A percentile compares a stretch with the other conserved stretches of the same genome.
These are phyloP conservation scores for Chytriomyces hyalinus DNA, from an alignment of 192 early-diverging fungal genomes.

Conservation along the genomic window DNA sequence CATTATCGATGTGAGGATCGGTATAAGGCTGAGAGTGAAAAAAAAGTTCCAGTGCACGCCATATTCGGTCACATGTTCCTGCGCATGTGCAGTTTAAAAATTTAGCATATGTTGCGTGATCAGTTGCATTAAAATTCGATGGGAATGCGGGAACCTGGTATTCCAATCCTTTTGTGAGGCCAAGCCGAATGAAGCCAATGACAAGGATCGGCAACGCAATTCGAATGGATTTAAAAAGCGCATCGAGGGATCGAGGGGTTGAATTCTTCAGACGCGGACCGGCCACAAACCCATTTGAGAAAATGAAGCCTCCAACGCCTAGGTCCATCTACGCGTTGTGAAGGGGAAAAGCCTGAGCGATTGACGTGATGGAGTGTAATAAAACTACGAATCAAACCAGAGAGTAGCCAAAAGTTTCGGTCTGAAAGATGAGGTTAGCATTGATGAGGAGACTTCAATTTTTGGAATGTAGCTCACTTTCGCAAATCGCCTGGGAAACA, in stretches of 20 bases:
- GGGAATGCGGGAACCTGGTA: conserved; percentile 70
- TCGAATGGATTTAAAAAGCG: conserved; percentile 49
- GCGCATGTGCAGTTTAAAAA: conserved; percentile 11
- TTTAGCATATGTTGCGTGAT: background rate
- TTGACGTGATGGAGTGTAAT: too few relatives aligned
- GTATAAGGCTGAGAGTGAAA: conserved; percentile 86
- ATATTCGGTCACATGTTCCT: conserved; percentile 92
- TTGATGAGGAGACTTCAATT: background rate
- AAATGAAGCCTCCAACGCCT: conserved; percentile 92
- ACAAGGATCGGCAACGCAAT: conserved; percentile 71
- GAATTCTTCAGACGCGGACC: conserved; percentile 48
- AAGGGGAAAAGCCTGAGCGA: background rate
- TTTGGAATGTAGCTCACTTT: conserved; percentile 52
- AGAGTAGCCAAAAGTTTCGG: conserved; percentile 87
- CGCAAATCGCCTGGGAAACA: conserved; percentile 87
- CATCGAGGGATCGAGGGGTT: background rate
- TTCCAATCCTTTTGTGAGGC: conserved; percentile 79
- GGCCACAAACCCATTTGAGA: conserved; percentile 85
- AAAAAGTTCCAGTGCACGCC: conserved; percentile 99
- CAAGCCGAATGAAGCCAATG: conserved; percentile 74
- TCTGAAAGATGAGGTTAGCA: conserved; percentile 28
- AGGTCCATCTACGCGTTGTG: conserved; percentile 79
- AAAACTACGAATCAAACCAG: conserved; percentile 54
- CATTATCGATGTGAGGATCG: conserved; percentile 74
- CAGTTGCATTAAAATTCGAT: background rate